Evolutionary conservation across 2,329 filamentous ascomycete species (phyloP), one percentile per base, ranked within the genome.

Genomic region (Microdochium trichocladiopsis): DNA sequence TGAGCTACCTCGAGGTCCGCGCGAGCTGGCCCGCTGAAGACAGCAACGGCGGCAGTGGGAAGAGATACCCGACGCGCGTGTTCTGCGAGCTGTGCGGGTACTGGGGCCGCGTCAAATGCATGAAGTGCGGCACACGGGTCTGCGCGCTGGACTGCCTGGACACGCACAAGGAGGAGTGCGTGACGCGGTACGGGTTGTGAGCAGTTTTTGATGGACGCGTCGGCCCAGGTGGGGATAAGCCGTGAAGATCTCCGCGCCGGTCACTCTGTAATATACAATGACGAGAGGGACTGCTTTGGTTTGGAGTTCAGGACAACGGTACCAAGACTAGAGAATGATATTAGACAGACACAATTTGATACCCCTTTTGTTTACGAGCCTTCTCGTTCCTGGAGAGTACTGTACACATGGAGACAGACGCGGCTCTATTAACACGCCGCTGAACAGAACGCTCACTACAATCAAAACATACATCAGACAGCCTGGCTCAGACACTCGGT

Each of bases 51-150:
- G 53, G 52, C 37, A 48, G 54, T 18, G 41, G 6, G 12, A 22
- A 3, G 10, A 48, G 24, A 60, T 83, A 83, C 56, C 84, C 86
- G 2, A 72, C 73, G 48, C 75, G 87, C 54, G 72, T 73, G 33
- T 93, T 92, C 66, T 93, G 88, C 68, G 86, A 86, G 63, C 82
- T 90, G 28, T 93, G 88, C 63, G 88, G 88, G 14, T 92, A 91
- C 68, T 92, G 88, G 88, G 88, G 88, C 2, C 74, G 84, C 41
- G 84, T 90, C 47, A 80, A 78, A 67, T 93, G 88, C 70, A 79
- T 85, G 66, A 89, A 87, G 72, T 93, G 88, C 69, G 87, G 87
- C n/a, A 80, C 80, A 47, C 77, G 85, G 60, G 83, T 89, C n/a
- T 93, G 88, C 66, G 87, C 87, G 37, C 67, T 92, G 58, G 84